A percentile compares a stretch with the other conserved stretches of the same genome.
These are phyloP conservation scores for Candida taoyuanica DNA, from an alignment of 805 yeast genomes.

Conservation along the genomic window DNA sequence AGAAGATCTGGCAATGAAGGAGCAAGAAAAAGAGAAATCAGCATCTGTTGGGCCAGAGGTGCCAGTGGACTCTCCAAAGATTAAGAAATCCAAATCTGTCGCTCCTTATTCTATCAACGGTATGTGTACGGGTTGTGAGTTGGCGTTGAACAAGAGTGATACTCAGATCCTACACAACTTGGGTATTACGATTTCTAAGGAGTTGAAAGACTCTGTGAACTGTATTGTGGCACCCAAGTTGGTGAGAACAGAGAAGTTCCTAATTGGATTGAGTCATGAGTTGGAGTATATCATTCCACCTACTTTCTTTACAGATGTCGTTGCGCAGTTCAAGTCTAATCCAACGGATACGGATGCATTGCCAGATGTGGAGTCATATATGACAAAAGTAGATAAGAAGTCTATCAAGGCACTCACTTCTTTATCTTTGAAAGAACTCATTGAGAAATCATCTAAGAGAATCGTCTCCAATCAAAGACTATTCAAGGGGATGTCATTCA, in stretches of 20 bases:
- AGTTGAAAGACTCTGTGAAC: conserved; percentile 33
- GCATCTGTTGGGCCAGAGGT: conserved; percentile 6
- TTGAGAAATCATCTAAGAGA: conserved; percentile 12
- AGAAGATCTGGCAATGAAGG: conserved; percentile 22
- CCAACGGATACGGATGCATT: conserved; percentile 19
- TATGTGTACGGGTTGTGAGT: conserved; percentile 63
- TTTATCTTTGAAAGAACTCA: conserved; percentile 22
- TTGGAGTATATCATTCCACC: conserved; percentile 51
- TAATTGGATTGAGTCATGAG: conserved; percentile 59
- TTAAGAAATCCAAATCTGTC: conserved; percentile 17
- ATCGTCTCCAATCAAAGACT: conserved; percentile 28
- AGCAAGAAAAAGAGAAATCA: conserved; percentile 16
- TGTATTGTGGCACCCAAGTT: conserved; percentile 73
- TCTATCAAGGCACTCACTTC: conserved; percentile 30
- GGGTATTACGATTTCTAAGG: conserved; percentile 50
- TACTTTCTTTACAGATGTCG: conserved; percentile 42
- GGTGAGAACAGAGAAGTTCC: conserved; percentile 83
- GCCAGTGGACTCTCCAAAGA: neutral
- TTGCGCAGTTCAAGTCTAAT: conserved; percentile 29
- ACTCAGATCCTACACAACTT: conserved; percentile 37
- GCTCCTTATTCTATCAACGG: conserved; percentile 37
- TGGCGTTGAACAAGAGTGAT: conserved; percentile 41
- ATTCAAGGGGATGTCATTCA: conserved; percentile 46
- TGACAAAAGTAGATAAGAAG: conserved; percentile 31
- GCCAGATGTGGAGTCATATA: conserved; percentile 27